These are phyloP conservation scores for Nakazawaea wickerhamii DNA, from an alignment of 805 yeast species.

Conservation along the genomic window DNA sequence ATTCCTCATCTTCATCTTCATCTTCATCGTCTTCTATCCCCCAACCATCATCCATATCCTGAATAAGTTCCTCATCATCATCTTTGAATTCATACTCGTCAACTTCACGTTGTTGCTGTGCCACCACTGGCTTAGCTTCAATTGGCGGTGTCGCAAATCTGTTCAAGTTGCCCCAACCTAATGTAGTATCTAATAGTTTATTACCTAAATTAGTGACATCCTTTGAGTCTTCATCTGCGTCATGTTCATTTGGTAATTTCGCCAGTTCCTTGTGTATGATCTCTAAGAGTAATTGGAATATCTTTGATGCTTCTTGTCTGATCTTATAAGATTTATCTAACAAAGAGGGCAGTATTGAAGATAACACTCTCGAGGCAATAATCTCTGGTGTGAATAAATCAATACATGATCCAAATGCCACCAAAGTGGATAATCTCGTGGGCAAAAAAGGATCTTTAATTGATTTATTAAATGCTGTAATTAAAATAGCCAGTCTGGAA, in stretches of 20 bases:
- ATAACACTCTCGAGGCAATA: slow-evolving; percentile 73
- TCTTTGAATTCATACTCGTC: slow-evolving; percentile 2
- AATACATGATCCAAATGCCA: slow-evolving; percentile 62
- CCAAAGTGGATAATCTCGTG: slow-evolving; percentile 68
- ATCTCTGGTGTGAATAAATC: slow-evolving; percentile 68
- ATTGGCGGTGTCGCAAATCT: slow-evolving; percentile 16
- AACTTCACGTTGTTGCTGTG: not conserved
- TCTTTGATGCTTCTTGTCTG: slow-evolving; percentile 62
- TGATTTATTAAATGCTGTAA: slow-evolving; percentile 83
- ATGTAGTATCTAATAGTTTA: slow-evolving; percentile 22
- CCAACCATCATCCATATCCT: slow-evolving; percentile 10
- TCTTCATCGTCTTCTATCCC: slow-evolving; percentile 18
- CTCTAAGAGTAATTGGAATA: slow-evolving; percentile 57
- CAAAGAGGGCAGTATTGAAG: slow-evolving; percentile 79
- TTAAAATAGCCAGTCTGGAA: slow-evolving; percentile 66
- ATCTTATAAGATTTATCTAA: slow-evolving; percentile 70
- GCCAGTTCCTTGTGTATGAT: slow-evolving; percentile 46
- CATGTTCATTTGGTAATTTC: slow-evolving; percentile 23
- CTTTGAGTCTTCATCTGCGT: slow-evolving; percentile 14
- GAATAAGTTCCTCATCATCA: slow-evolving; percentile 7
- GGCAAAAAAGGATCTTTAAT: slow-evolving; percentile 74
- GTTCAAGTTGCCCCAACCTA: slow-evolving; percentile 15
- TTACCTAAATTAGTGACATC: slow-evolving; percentile 9
- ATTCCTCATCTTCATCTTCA: slow-evolving; percentile 9
- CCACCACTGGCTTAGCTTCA: slow-evolving; percentile 17